Percentiles rank a stretch among this genome's conserved stretches.
Evolutionary conservation across 2,329 filamentous ascomycete species (phyloP).

Genomic region (Remersonia thermophila): DNA sequence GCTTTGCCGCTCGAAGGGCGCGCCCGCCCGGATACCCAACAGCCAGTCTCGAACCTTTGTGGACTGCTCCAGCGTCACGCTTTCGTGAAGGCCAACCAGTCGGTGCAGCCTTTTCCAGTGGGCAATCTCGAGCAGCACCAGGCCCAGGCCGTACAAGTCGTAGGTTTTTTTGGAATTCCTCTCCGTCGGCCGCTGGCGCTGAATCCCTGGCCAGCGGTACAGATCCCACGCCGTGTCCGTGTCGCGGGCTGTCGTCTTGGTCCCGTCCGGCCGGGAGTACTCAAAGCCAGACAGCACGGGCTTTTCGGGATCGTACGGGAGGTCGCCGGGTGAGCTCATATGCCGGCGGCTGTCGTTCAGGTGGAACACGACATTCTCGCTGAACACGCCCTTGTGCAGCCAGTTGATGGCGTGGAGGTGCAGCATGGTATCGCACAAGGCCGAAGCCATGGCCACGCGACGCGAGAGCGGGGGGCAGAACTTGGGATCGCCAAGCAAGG

Average conservation of each 20-base stretch:
- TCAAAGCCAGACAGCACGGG: constrained; percentile 38
- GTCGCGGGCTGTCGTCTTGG: constrained; percentile 13
- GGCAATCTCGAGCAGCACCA: constrained; percentile 38
- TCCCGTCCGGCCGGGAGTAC: constrained; percentile 30
- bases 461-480: constrained; percentile 12
- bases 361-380: constrained; percentile 37
- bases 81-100: constrained; percentile 19
- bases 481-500: constrained; percentile 6
- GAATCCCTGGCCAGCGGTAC: constrained; percentile 18
- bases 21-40: constrained; percentile 6
- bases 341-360: constrained; percentile 18
- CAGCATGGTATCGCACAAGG: constrained; percentile 14
- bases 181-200: constrained; percentile 14
- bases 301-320: constrained; percentile 8
- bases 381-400: constrained; percentile 41
- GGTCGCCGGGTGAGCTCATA: constrained; percentile 9
- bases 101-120: constrained; percentile 33
- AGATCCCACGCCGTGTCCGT: constrained; percentile 15
- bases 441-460: constrained; percentile 12
- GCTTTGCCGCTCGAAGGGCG: constrained; percentile 7
- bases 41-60: constrained; percentile 16
- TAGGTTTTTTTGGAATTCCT: constrained; percentile 22
- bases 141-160: constrained; percentile 37
- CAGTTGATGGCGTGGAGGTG: constrained; percentile 39
- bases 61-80: constrained; percentile 12